Evolutionary conservation across 2,329 filamentous ascomycete genomes (phyloP), one percentile per base, ranked within the genome.

Genomic region (Plectosphaerella sp.): DNA sequence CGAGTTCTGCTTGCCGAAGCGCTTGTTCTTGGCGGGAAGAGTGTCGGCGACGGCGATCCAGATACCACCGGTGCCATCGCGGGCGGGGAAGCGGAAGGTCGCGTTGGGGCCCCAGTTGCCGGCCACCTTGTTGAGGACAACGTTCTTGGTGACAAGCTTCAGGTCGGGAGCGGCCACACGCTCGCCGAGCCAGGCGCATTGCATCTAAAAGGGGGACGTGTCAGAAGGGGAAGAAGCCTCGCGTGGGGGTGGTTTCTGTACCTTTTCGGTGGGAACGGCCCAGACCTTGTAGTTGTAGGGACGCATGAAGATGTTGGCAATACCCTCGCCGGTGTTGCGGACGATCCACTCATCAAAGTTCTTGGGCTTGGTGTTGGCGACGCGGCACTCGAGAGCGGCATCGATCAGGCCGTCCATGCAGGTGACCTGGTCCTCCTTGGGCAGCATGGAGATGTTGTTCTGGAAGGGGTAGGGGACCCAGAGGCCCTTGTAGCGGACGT

Each of bases 281-380:
- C 94, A 99, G 69, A 99, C 94, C 79, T 99, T 99, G 86, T 87
- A 99, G 84, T 99, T 99, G 83, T 99, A 99, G 51, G 94, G 94
- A 64, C 94, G 83, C 94, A 99, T 99, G 83, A 99, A 99, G 63
- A 93, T 81, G 71, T 99, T 86, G 61, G 92, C 93, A 65, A 99
- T 82, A 63, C 93, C 93, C 63, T 83, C 77, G 64, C 94, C 94
- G 76, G 88, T 92, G 78, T 88, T 95, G 65, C 94, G 86, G 64
- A 97, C 71, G 67, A 97, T 97, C 92, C 92, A 97, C 79, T 99
- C 91, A 67, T 99, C 94, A 65, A 99, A 99, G 77, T 95, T 82
- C 79, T 92, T 88, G 64, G 94, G 94, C 81, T 97, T 97, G 60
- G 85, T 90, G 76, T 84, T 93, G 66, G 90, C 79, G 46, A 95